phyloP scores from a whole-genome alignment of 2,329 filamentous ascomycete species.

The Aspergillus novofumigatus region DNA sequence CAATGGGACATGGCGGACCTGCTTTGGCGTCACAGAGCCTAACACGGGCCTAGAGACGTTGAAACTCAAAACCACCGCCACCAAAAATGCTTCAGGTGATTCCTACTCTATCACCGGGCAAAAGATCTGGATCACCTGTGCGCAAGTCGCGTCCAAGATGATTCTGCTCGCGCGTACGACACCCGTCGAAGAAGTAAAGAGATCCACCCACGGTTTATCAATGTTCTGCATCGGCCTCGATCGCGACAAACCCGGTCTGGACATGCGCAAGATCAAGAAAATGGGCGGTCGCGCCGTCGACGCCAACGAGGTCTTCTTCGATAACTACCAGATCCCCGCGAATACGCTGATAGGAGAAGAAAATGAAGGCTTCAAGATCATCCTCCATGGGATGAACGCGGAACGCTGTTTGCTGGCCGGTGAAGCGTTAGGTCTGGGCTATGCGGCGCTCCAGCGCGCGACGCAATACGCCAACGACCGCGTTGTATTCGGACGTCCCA shows the following conservation, averaged over 20 bases:
- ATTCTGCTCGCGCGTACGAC: constrained; percentile 75
- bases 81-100: constrained; percentile 47
- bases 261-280: constrained; percentile 71
- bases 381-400: constrained; percentile 76
- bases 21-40: constrained; percentile 83
- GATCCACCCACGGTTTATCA: constrained; percentile 70
- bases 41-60: constrained; percentile 76
- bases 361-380: constrained; percentile 72
- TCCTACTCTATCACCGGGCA: constrained; percentile 68
- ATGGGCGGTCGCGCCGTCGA: constrained; percentile 82
- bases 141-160: constrained; percentile 79
- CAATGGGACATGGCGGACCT: constrained; percentile 65
- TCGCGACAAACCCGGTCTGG: constrained; percentile 54
- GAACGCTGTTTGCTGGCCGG: constrained; percentile 72
- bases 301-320: constrained; percentile 85
- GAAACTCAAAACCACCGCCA: constrained; percentile 63
- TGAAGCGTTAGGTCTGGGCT: constrained; percentile 75
- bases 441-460: constrained; percentile 62
- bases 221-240: constrained; percentile 79
- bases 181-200: constrained; percentile 61
- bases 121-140: constrained; percentile 87
- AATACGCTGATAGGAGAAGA: constrained; percentile 66
- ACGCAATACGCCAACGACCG: constrained; percentile 62
- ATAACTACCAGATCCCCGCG: constrained; percentile 65
- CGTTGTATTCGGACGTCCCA: constrained; percentile 55